Percentiles rank a stretch among this genome's conserved stretches.
Conservation (phyloP, 2,329 filamentous ascomycete genomes). For the Nothophoma quercina region DNA sequence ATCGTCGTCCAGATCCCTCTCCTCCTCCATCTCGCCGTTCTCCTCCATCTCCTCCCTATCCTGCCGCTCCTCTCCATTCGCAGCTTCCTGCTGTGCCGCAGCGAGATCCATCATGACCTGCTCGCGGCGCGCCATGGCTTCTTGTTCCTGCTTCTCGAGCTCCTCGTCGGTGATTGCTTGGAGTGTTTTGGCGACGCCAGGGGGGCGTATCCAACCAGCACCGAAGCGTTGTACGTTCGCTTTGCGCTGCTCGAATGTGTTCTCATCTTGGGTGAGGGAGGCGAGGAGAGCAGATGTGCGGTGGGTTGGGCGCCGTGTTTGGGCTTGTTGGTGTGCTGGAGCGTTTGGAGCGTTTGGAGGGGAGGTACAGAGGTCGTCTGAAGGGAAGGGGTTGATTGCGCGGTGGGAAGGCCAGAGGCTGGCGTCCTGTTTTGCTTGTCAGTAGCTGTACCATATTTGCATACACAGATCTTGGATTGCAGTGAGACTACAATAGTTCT, state of each 20-base stretch:
- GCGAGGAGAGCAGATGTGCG: slow-evolving; percentile 70
- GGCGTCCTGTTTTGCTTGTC: slow-evolving; percentile 33
- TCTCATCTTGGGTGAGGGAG: slow-evolving; percentile 77
- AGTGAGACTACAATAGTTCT: background rate
- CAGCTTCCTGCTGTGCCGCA: slow-evolving; percentile 58
- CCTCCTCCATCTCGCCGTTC: slow-evolving; percentile 29
- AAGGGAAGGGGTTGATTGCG: slow-evolving; percentile 25
- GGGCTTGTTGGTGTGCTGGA: slow-evolving; percentile 19
- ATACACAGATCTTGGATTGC: background rate
- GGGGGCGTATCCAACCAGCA: slow-evolving; percentile 87
- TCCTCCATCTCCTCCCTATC: slow-evolving; percentile 52
- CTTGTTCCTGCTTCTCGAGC: slow-evolving; percentile 85
- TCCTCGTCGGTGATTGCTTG: slow-evolving; percentile 90
- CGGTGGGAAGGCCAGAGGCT: slow-evolving; percentile 42
- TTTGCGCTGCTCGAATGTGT: slow-evolving; percentile 76
- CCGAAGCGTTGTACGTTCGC: slow-evolving; percentile 86
- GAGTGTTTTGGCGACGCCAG: slow-evolving; percentile 86
- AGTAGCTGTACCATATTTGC: slow-evolving; percentile 3
- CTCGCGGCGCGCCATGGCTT: slow-evolving; percentile 75
- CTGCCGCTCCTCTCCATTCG: slow-evolving; percentile 50
- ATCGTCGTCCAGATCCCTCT: slow-evolving; percentile 53
- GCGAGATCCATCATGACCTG: slow-evolving; percentile 77
- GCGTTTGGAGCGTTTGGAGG: slow-evolving; percentile 25
- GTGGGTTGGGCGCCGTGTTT: slow-evolving; percentile 40
- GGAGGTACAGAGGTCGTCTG: slow-evolving; percentile 29